Base-by-base conservation (phyloP, 2,329 filamentous ascomycete species). In the Fusarium pilosicola region DNA sequence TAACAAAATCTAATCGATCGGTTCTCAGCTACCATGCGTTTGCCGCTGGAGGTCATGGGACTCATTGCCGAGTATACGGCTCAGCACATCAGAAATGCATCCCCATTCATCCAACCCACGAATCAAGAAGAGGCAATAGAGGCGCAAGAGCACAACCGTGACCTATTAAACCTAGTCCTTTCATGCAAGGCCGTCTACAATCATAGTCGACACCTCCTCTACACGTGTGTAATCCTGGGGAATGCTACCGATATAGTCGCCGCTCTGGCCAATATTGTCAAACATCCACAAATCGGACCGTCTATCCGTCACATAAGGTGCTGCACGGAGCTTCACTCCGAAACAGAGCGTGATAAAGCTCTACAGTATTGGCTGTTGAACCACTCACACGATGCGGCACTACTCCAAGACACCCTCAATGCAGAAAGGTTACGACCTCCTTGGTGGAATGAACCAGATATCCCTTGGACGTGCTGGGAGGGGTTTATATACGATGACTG, bases 261-360 rank as follows among this genome's bases (percentile, higher is more conserved):
- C 15, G 46, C 39, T 26, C 57, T 74, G 24, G 30, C 36, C 36
- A 34, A 59, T 26, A 36, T 67, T 26, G 48, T 63, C 38, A 59
- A 59, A 46, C 28, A 52, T 36, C 61, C 70, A n/a, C 32, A 56
- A 13, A 15, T 48, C 48, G 71, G 71, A 41, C 67, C 57, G 62
- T 44, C 48, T n/a, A 63, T 71, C 62, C 67, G 58, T 34, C 60
- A 69, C 26, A 38, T 62, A 61, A 41, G 39, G 34, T 71, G 60
- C 44, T 51, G 14, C 34, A 48, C 51, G 45, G 34, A 44, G 14
- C n/a, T 65, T 11, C n/a, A 26, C 20, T 61, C 55, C 32, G 62
- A 41, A 14, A 28, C 8, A n/a, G 38, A 54, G 41, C n/a, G 13
- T 8, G 39, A 59, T 22, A 32, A 22, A 17, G 12, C 42, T 56